Percentiles rank a stretch among this genome's conserved stretches.
Conservation (phyloP, 1,284 basidiomycete genomes). For the Vanrija sp. region DNA sequence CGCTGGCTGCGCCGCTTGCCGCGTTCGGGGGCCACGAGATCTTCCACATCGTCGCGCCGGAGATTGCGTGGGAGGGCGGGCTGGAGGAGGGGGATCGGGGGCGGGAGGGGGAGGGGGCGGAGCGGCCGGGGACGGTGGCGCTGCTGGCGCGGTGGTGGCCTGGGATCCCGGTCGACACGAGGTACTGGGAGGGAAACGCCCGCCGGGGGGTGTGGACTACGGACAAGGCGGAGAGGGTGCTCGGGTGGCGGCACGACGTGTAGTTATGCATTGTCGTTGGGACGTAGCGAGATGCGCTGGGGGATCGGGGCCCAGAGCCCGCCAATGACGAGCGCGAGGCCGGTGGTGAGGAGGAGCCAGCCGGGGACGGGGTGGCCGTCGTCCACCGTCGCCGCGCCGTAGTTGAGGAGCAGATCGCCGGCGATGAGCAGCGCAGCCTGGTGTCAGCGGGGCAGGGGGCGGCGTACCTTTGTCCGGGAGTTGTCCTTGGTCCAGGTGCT, state of each 20-base stretch:
- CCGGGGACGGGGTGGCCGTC: too few species aligned
- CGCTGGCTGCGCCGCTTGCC: conserved; percentile 17
- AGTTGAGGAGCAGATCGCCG: too few species aligned
- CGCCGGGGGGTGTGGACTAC: conserved; percentile 35
- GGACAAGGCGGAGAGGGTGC: conserved; percentile 41
- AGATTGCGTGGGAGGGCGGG: conserved; percentile 28
- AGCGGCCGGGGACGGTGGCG: conserved; percentile 19
- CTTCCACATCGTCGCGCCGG: conserved; percentile 42
- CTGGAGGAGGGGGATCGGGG: conserved; percentile 4
- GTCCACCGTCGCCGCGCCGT: too few species aligned
- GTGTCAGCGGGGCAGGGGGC: too few species aligned
- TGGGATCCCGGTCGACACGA: conserved; percentile 19
- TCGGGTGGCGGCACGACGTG: conserved; percentile 45
- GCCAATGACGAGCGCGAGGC: too few species aligned
- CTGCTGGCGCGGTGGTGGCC: conserved; percentile 16
- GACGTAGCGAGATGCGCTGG: too few species aligned
- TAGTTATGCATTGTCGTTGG: background rate
- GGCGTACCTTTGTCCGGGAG: too few species aligned
- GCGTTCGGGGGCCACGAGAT: conserved; percentile 36
- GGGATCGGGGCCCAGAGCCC: too few species aligned
- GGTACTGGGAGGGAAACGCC: conserved; percentile 19
- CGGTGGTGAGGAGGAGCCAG: too few species aligned
- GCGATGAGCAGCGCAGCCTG: too few species aligned
- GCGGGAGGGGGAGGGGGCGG: conserved; percentile 11
- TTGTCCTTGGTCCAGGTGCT: too few species aligned